phyloP scores from a whole-genome alignment of 306 rosid genomes.

The Mimosa bimucronata region DNA sequence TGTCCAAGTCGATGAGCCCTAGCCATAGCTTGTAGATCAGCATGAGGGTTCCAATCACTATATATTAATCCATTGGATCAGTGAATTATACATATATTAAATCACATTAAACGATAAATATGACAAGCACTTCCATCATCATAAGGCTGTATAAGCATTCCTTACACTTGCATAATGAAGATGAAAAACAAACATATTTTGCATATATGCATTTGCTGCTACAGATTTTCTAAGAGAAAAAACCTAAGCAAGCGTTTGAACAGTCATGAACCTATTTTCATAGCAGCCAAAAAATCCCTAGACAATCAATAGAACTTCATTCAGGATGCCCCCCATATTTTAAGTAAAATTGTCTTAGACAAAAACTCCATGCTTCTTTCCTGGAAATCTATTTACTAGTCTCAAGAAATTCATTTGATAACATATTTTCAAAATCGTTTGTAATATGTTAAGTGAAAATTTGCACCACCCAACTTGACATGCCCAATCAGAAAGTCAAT shows the following conservation, averaged over 20 bases:
- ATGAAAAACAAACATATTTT: background rate
- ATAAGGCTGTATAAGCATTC: background rate
- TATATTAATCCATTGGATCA: constrained; percentile 34
- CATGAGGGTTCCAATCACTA: constrained; percentile 99
- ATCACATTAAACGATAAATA: constrained; percentile 25
- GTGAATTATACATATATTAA: constrained; percentile 18
- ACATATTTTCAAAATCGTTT: constrained; percentile 13
- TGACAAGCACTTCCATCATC: constrained; percentile 10
- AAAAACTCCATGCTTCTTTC: constrained; percentile 22
- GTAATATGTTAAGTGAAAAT: background rate
- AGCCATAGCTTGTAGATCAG: constrained; percentile 99
- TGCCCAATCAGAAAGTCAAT: background rate
- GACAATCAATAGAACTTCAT: constrained; percentile 10
- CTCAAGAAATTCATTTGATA: constrained; percentile 23
- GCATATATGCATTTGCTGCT: background rate
- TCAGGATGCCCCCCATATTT: background rate
- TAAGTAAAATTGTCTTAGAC: background rate
- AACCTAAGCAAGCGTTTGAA: constrained; percentile 11
- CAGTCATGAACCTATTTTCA: background rate
- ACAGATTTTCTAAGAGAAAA: constrained; percentile 4
- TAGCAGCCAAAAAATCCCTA: constrained; percentile 19
- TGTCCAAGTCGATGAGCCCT: constrained; percentile 99
- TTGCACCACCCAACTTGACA: constrained; percentile 8
- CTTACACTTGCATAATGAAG: background rate
- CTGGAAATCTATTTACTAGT: constrained; percentile 3